These are phyloP conservation scores for Fistulinella prunicolor DNA, from an alignment of 768 basidiomycete genomes.

Conservation along the genomic window DNA sequence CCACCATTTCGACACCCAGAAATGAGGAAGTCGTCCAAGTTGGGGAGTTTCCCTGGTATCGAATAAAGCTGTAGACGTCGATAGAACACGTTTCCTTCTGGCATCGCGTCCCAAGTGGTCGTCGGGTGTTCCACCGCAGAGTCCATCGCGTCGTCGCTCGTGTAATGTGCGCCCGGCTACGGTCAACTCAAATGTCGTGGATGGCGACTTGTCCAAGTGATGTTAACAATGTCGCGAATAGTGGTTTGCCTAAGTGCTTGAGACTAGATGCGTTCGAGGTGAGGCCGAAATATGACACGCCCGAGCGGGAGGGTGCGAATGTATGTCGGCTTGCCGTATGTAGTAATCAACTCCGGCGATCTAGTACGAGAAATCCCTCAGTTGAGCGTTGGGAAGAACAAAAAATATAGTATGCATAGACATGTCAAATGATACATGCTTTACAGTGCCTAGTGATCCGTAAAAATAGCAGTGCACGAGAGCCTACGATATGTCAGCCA, in stretches of 20 bases:
- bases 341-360: not conserved
- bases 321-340: not conserved
- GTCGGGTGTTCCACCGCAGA: slow-evolving; percentile 68
- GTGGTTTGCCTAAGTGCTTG: too few relatives aligned
- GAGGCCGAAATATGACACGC: too few relatives aligned
- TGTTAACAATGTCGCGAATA: not conserved
- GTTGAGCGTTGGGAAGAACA: too few relatives aligned
- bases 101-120: slow-evolving; percentile 87
- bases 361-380: not conserved
- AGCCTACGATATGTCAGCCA: slow-evolving; percentile 2
- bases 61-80: slow-evolving; percentile 81
- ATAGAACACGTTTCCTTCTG: slow-evolving; percentile 85
- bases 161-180: not conserved
- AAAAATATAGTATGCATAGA: not conserved
- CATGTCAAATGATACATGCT: slow-evolving; percentile 3
- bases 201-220: not conserved
- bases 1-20: slow-evolving; percentile 86
- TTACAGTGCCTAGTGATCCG: slow-evolving; percentile 4
- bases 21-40: slow-evolving; percentile 75
- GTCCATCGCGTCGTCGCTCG: slow-evolving; percentile 21
- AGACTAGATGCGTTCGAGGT: too few relatives aligned
- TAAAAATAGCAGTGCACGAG: not conserved
- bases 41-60: slow-evolving; percentile 72
- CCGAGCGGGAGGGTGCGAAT: not conserved
- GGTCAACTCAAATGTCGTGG: not conserved